These are phyloP conservation scores for Linnemannia hyalina DNA, from an alignment of 192 early-diverging fungal genomes.

Conservation along the genomic window DNA sequence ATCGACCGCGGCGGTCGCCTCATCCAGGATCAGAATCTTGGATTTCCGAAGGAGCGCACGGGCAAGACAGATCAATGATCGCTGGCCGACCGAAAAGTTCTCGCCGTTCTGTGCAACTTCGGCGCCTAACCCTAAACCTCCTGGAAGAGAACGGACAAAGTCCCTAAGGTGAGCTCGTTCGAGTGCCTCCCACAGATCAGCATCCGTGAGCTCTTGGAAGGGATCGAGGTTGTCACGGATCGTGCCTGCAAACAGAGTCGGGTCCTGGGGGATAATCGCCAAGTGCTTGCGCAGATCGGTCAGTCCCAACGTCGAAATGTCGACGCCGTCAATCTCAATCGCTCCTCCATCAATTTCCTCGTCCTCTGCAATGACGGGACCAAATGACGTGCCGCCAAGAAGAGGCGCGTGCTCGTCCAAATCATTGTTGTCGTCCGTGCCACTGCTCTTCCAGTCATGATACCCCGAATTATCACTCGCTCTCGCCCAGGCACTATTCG, in stretches of 20 bases:
- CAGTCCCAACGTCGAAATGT: slow-evolving; percentile 79
- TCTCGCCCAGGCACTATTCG: slow-evolving; percentile 48
- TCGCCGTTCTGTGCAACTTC: slow-evolving; percentile 75
- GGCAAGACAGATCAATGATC: slow-evolving; percentile 86
- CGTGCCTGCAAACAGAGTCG: slow-evolving; percentile 70
- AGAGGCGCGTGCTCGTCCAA: slow-evolving; percentile 7
- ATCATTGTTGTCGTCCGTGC: not conserved
- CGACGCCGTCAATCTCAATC: slow-evolving; percentile 82
- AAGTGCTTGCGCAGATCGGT: slow-evolving; percentile 75
- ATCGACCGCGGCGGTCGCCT: slow-evolving; percentile 75
- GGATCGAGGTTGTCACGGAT: slow-evolving; percentile 87
- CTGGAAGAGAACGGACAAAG: slow-evolving; percentile 63
- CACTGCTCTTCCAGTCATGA: slow-evolving; percentile 7
- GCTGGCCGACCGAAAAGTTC: slow-evolving; percentile 85
- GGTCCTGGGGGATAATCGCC: slow-evolving; percentile 85
- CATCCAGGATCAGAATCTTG: slow-evolving; percentile 61
- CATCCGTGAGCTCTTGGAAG: slow-evolving; percentile 70
- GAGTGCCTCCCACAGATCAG: slow-evolving; percentile 73
- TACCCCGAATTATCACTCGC: slow-evolving; percentile 44
- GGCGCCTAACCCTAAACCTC: slow-evolving; percentile 11
- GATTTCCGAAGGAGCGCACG: slow-evolving; percentile 80
- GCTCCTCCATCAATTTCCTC: slow-evolving; percentile 73
- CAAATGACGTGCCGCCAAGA: slow-evolving; percentile 4
- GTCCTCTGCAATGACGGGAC: slow-evolving; percentile 41
- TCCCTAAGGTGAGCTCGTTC: slow-evolving; percentile 69